Base-by-base conservation (phyloP, 371 early-diverging fungal genomes). In the Encephalitozoon intestinalis region DNA sequence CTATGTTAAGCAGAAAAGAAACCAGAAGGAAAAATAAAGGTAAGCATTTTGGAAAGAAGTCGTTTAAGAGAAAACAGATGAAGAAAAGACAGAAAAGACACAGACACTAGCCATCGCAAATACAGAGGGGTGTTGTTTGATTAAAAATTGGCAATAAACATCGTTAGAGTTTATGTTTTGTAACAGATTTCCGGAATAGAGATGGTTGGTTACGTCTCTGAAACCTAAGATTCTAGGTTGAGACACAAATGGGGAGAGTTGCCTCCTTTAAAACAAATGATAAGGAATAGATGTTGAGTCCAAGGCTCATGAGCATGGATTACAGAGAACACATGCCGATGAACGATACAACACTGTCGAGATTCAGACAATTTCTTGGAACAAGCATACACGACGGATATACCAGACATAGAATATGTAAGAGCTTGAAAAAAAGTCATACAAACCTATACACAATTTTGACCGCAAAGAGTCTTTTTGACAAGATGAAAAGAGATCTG, bases 1-100 rank as follows among this genome's bases (percentile, higher is more conserved):
- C 63, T 18, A 64, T 63, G 41, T 23, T 72, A 15, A 44, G 43
- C 28, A 72, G 28, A 5, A 72, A 50, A 51, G 73, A 72, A 49
- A 72, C 50, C 23, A 46, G 46, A 50, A 31, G 1, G 26, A 72
- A 72, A 37, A 72, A 72, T 49, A 72, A 72, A 11, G 63, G 50
- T 15, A 72, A 63, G 34, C 63, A 44, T 63, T 31, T 23, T 40
- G 21, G 28, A 15, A 72, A 44, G 37, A 72, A 49, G 37, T 63
- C 64, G 12, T 23, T 63, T 25, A 72, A 40, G 28, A 72, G 44
- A 37, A 53, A 39, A 50, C 23, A 49, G 34, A 49, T 72, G 40
- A 72, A 72, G 39, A 28, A 18, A 12, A 58, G 64, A 18, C 41
- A 72, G n/a, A 72, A 72, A 23, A n/a, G 64, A 18, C 63, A 54